phyloP scores from a whole-genome alignment of 768 basidiomycete genomes.

The Roridomyces roridus region DNA sequence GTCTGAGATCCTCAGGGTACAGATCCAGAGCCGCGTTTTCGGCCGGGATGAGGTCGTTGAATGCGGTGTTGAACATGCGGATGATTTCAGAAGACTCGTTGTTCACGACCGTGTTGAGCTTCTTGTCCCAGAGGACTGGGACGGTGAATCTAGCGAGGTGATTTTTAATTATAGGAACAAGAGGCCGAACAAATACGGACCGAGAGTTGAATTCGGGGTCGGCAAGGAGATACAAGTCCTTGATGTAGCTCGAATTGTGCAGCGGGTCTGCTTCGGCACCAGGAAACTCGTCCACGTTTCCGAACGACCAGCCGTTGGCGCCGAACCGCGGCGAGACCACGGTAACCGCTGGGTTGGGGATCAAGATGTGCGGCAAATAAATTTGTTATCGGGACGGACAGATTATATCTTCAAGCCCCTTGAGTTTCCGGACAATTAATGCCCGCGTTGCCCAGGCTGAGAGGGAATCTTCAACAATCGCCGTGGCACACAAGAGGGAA shows the following conservation, averaged over 20 bases:
- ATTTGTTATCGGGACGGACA: slow-evolving; percentile 48
- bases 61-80: slow-evolving; percentile 87
- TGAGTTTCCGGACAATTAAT: slow-evolving; percentile 87
- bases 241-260: slow-evolving; percentile 70
- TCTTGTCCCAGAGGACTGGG: slow-evolving; percentile 93
- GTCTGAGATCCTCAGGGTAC: slow-evolving; percentile 43
- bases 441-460: slow-evolving; percentile 93
- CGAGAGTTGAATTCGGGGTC: slow-evolving; percentile 75
- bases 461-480: not conserved
- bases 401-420: slow-evolving; percentile 86
- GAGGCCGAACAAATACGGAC: slow-evolving; percentile 41
- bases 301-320: slow-evolving; percentile 86
- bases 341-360: slow-evolving; percentile 62
- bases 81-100: slow-evolving; percentile 97
- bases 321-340: slow-evolving; percentile 90
- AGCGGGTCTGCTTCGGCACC: slow-evolving; percentile 77
- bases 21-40: slow-evolving; percentile 50
- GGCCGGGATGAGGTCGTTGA: slow-evolving; percentile 72
- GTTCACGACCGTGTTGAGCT: slow-evolving; percentile 84
- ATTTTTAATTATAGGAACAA: not conserved
- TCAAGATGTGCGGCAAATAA: not conserved
- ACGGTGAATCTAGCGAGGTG: slow-evolving; percentile 81
- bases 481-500: not conserved
- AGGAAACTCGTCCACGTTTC: slow-evolving; percentile 67
- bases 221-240: slow-evolving; percentile 83